Percentiles rank a stretch among this genome's conserved stretches.
Conservation (phyloP, 345 rosid species). For the Syzygium aqueum region DNA sequence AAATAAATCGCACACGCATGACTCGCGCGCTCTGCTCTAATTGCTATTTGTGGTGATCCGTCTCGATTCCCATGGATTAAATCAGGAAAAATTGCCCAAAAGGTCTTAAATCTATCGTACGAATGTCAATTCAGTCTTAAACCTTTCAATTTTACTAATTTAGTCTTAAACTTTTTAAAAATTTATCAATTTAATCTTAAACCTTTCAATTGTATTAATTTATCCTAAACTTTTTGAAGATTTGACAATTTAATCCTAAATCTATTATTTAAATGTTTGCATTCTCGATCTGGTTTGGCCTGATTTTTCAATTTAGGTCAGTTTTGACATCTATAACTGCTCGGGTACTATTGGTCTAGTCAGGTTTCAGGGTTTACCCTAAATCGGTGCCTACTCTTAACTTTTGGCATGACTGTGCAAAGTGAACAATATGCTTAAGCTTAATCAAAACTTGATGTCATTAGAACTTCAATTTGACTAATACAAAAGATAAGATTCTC, state of each 20-base stretch:
- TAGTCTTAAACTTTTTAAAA: too few species aligned
- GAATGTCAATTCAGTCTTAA: too few species aligned
- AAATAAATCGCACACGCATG: neutral
- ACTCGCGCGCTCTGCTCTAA: neutral
- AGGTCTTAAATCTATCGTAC: too few species aligned
- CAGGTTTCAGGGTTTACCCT: rapidly evolving
- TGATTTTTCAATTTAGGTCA: neutral
- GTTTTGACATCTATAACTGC: neutral
- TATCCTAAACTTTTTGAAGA: too few species aligned
- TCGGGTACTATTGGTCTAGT: neutral
- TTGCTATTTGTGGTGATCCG: neutral
- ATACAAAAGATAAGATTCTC: neutral
- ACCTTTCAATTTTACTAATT: too few species aligned
- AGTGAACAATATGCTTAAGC: neutral
- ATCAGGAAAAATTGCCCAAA: too few species aligned
- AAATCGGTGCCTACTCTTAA: rapidly evolving
- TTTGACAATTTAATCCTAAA: too few species aligned
- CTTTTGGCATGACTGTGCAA: neutral
- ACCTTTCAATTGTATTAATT: too few species aligned
- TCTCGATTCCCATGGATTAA: neutral
- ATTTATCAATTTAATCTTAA: too few species aligned
- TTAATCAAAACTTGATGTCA: neutral
- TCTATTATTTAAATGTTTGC: too few species aligned
- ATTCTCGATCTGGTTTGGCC: neutral
- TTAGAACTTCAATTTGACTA: neutral